Percentiles rank a stretch among this genome's conserved stretches.
Evolutionary conservation across 1,284 basidiomycete species (phyloP).

Genomic region (Heliocybe sulcata): DNA sequence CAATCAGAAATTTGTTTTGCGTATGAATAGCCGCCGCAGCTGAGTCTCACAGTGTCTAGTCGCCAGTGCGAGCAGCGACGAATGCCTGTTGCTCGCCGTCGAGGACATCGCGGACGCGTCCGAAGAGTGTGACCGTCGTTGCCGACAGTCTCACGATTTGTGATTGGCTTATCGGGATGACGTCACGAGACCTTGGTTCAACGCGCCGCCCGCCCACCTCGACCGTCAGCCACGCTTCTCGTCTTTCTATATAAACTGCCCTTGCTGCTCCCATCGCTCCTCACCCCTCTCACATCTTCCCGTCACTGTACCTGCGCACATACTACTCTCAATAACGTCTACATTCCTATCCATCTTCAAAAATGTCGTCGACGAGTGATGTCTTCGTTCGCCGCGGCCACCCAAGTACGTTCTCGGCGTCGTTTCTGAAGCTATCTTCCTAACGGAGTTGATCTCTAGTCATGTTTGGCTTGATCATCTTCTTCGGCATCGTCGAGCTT

Average conservation of each 20-base stretch:
- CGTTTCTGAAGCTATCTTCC: background rate
- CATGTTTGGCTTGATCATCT: conserved; percentile 42
- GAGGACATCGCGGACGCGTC: no score
- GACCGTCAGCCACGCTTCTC: no score
- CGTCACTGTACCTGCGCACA: background rate
- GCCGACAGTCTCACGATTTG: no score
- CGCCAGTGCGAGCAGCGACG: no score
- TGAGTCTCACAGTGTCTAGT: no score
- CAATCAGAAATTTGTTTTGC: no score
- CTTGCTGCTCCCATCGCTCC: background rate
- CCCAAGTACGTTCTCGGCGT: conserved; percentile 33
- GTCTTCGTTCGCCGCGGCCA: conserved; percentile 39
- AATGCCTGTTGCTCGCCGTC: no score
- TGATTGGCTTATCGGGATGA: no score
- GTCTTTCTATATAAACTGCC: background rate
- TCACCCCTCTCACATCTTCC: background rate
- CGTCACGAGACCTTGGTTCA: no score
- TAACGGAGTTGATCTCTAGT: conserved; percentile 25
- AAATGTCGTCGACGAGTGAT: conserved; percentile 15
- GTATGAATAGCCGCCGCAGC: no score
- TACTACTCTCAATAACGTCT: background rate
- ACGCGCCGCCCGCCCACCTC: no score
- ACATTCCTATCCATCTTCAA: background rate
- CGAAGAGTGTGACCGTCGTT: no score
- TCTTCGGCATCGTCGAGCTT: conserved; percentile 59